Conservation (phyloP, 2,329 filamentous ascomycete genomes). For the Fusarium sp. region DNA sequence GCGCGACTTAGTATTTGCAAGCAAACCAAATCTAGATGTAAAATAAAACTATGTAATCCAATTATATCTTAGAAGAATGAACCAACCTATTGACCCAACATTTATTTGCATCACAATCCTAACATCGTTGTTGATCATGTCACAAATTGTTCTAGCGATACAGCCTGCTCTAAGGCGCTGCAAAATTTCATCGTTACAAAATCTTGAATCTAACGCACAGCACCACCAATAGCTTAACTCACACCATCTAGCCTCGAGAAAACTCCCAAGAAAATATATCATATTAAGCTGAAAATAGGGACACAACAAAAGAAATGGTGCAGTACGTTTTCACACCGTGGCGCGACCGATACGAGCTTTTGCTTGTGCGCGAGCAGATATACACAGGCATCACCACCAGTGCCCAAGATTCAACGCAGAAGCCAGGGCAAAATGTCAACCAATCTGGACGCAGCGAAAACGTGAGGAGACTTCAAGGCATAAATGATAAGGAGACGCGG, state of each 20-base stretch:
- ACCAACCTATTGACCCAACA: background rate
- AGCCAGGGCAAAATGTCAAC: background rate
- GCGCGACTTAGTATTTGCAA: too few species aligned
- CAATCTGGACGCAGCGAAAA: background rate
- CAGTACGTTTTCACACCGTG: constrained; percentile 81
- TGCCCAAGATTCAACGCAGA: constrained; percentile 8
- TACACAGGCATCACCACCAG: constrained; percentile 58
- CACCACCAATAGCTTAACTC: background rate
- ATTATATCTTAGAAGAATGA: too few species aligned
- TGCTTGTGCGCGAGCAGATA: constrained; percentile 74
- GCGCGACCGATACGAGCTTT: constrained; percentile 75
- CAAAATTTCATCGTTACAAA: constrained; percentile 31
- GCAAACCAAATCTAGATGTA: too few species aligned
- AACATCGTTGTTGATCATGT: background rate
- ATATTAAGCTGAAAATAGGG: background rate
- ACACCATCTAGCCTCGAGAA: background rate
- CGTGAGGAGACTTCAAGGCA: background rate
- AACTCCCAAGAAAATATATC: too few species aligned
- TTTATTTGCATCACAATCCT: background rate
- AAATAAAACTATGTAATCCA: too few species aligned
- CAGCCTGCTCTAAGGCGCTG: background rate
- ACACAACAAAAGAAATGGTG: constrained; percentile 63
- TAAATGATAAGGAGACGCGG: constrained; percentile 36
- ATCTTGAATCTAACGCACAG: background rate
- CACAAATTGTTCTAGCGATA: background rate